phyloP scores from a whole-genome alignment of 192 early-diverging fungal genomes.

The Coemansia sp. region DNA sequence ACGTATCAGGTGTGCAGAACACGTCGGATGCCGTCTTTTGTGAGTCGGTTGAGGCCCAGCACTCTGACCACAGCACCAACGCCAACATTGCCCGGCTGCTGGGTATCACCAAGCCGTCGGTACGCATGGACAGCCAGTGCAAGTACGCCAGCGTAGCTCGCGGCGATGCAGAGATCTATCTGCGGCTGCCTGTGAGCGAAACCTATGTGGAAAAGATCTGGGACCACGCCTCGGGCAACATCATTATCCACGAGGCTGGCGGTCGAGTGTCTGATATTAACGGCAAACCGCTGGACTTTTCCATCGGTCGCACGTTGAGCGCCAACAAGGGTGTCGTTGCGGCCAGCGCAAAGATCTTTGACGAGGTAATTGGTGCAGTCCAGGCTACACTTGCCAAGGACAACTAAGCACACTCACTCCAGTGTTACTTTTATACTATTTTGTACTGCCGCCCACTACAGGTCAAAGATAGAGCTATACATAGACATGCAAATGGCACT shows the following conservation, averaged over 20 bases:
- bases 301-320: conserved; percentile 76
- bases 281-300: conserved; percentile 87
- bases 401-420: background rate
- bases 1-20: conserved; percentile 49
- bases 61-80: conserved; percentile 82
- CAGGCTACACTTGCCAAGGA: conserved; percentile 42
- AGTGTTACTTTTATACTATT: background rate
- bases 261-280: conserved; percentile 81
- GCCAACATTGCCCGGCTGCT: conserved; percentile 72
- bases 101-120: conserved; percentile 72
- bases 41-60: conserved; percentile 92
- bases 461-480: conserved; percentile 23
- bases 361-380: conserved; percentile 75
- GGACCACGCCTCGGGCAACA: conserved; percentile 94
- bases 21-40: conserved; percentile 76
- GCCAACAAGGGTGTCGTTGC: conserved; percentile 91
- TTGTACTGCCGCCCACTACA: conserved; percentile 3
- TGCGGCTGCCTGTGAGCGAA: conserved; percentile 75
- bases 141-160: conserved; percentile 91
- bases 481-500: conserved; percentile 22
- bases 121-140: conserved; percentile 97
- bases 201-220: conserved; percentile 98
- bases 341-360: conserved; percentile 70
- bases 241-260: conserved; percentile 91
- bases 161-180: conserved; percentile 92